These are phyloP conservation scores for Hypoxylon trugodes DNA, from an alignment of 495 filamentous ascomycete species.

Conservation along the genomic window DNA sequence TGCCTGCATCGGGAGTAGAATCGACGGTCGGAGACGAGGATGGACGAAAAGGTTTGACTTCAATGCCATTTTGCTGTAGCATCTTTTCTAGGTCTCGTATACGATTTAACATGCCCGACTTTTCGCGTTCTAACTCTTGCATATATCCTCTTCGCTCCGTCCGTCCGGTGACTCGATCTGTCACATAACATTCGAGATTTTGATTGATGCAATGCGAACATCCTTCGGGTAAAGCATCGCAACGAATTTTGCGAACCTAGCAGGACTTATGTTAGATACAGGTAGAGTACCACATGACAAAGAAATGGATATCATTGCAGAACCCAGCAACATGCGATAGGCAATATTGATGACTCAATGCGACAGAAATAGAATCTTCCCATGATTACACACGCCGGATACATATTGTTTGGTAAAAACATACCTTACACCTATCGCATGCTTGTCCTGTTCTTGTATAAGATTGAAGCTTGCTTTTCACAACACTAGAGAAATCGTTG, in stretches of 20 bases:
- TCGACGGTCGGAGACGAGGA: conserved; percentile 43
- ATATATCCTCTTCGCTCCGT: conserved; percentile 80
- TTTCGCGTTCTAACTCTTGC: conserved; percentile 68
- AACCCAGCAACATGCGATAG: background rate
- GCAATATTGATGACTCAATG: conserved; percentile 6
- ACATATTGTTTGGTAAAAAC: conserved; percentile 31
- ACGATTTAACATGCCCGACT: conserved; percentile 59
- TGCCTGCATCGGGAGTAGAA: conserved; percentile 36
- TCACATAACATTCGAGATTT: conserved; percentile 77
- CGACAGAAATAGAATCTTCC: background rate
- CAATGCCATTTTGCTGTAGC: conserved; percentile 49
- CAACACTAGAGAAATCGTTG: conserved; percentile 72
- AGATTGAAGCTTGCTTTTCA: conserved; percentile 69
- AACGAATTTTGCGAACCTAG: conserved; percentile 84
- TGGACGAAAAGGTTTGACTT: conserved; percentile 49
- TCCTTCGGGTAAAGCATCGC: conserved; percentile 75
- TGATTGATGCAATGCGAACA: conserved; percentile 79
- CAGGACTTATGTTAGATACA: conserved; percentile 32
- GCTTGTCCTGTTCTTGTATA: conserved; percentile 83
- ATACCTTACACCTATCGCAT: conserved; percentile 90
- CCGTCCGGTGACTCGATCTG: conserved; percentile 86
- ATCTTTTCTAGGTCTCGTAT: conserved; percentile 62
- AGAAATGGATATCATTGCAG: background rate
- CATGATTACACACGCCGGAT: background rate
- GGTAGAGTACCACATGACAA: background rate